Conservation (phyloP, 2,329 filamentous ascomycete genomes). For the Phaeoacremonium minimum region DNA sequence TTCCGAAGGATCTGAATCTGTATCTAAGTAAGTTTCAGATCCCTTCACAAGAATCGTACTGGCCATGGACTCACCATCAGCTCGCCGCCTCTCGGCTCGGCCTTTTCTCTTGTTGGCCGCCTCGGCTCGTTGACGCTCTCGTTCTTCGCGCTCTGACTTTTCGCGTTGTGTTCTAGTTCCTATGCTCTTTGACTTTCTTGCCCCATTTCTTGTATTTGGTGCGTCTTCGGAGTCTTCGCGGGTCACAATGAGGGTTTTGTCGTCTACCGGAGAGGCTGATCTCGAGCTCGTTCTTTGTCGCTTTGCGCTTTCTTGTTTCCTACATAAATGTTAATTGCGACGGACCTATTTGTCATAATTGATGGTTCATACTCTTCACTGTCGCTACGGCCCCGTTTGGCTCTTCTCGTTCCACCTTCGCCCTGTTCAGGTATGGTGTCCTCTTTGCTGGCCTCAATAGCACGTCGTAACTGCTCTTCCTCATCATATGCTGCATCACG, state of each 20-base stretch:
- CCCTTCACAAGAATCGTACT: conserved; percentile 17
- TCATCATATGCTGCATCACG: conserved; percentile 93
- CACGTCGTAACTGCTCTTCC: conserved; percentile 80
- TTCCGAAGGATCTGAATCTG: conserved; percentile 70
- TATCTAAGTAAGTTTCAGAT: conserved; percentile 27
- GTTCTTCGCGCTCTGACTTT: conserved; percentile 66
- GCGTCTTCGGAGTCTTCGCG: conserved; percentile 73
- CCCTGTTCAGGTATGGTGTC: conserved; percentile 54
- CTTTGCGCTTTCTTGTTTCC: conserved; percentile 69
- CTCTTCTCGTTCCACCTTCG: conserved; percentile 57
- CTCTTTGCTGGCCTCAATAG: conserved; percentile 92
- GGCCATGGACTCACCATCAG: conserved; percentile 59
- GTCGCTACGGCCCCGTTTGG: conserved; percentile 82
- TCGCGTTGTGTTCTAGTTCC: conserved; percentile 54
- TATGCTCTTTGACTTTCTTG: conserved; percentile 57
- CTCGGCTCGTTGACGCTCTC: conserved; percentile 69
- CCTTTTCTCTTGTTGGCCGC: conserved; percentile 77
- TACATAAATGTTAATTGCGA: conserved; percentile 30
- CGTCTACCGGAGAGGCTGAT: conserved; percentile 57
- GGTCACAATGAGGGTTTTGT: conserved; percentile 38
- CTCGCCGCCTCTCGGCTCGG: conserved; percentile 73
- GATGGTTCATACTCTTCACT: conserved; percentile 97
- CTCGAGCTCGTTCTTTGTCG: conserved; percentile 79
- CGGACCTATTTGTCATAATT: no score
- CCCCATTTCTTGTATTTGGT: conserved; percentile 40